Evolutionary conservation across 75 land plant species (phyloP).

Genomic region (Cryptomeria japonica): DNA sequence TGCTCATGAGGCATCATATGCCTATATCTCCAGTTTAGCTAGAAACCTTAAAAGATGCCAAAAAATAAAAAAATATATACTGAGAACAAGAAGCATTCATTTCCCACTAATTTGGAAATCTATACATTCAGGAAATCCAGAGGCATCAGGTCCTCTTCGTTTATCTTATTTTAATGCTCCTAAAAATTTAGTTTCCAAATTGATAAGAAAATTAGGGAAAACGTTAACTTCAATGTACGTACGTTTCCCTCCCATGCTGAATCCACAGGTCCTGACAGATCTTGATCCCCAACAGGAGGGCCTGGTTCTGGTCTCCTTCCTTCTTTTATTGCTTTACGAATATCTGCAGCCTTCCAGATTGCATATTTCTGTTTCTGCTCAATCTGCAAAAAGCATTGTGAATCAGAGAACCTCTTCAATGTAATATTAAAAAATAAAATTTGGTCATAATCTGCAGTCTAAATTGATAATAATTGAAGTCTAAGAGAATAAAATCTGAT

Average conservation of each 20-base stretch:
- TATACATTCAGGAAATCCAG: background rate
- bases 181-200: background rate
- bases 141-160: background rate
- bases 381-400: slow-evolving; percentile 45
- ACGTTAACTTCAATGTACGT: background rate
- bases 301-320: slow-evolving; percentile 93
- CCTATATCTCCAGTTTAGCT: background rate
- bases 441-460: background rate
- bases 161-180: background rate
- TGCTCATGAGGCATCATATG: background rate
- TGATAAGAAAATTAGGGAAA: background rate
- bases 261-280: slow-evolving; percentile 35
- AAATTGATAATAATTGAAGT: background rate
- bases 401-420: background rate
- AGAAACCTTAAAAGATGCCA: background rate
- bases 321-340: slow-evolving; percentile 92
- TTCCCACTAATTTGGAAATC: background rate
- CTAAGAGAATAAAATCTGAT: background rate
- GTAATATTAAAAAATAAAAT: background rate
- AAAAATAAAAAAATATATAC: background rate
- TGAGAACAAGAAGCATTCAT: background rate
- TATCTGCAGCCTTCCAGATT: slow-evolving; percentile 97
- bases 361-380: slow-evolving; percentile 97
- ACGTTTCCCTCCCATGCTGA: slow-evolving; percentile 12
- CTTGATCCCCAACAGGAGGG: slow-evolving; percentile 82